These are phyloP conservation scores for Wallacemonas rigidus DNA, from an alignment of 208 protist species.

Conservation along the genomic window DNA sequence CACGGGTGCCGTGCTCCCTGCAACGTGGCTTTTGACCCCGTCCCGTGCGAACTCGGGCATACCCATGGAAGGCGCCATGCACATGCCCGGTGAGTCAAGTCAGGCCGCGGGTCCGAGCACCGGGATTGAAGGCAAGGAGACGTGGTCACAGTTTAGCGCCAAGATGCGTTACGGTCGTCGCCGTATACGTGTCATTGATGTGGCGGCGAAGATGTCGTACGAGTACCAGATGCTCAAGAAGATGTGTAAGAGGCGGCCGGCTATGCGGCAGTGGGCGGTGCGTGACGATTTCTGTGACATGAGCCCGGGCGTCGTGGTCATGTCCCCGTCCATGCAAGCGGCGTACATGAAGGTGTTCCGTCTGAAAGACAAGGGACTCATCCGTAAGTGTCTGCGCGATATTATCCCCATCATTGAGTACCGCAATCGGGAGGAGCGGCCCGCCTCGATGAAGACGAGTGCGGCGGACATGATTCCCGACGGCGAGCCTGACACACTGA, in stretches of 20 bases:
- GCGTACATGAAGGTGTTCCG: slow-evolving; percentile 91
- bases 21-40: background rate
- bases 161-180: slow-evolving; percentile 81
- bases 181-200: slow-evolving; percentile 84
- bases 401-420: slow-evolving; percentile 91
- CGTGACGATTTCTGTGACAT: slow-evolving; percentile 89
- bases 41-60: slow-evolving; percentile 11
- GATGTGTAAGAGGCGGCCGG: slow-evolving; percentile 80
- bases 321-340: slow-evolving; percentile 91
- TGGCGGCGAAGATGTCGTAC: slow-evolving; percentile 92
- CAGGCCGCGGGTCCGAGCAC: slow-evolving; percentile 51
- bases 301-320: slow-evolving; percentile 84
- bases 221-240: slow-evolving; percentile 92
- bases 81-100: slow-evolving; percentile 71
- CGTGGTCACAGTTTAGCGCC: slow-evolving; percentile 82
- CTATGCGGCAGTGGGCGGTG: slow-evolving; percentile 88
- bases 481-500: slow-evolving; percentile 84
- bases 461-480: slow-evolving; percentile 79
- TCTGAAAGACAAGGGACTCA: slow-evolving; percentile 83
- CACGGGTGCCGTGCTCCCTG: background rate
- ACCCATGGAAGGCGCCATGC: slow-evolving; percentile 60
- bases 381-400: slow-evolving; percentile 80
- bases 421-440: slow-evolving; percentile 75
- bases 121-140: slow-evolving; percentile 75
- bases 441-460: slow-evolving; percentile 41